These are phyloP conservation scores for Betula pendula DNA, from an alignment of 306 rosid species.

Conservation along the genomic window DNA sequence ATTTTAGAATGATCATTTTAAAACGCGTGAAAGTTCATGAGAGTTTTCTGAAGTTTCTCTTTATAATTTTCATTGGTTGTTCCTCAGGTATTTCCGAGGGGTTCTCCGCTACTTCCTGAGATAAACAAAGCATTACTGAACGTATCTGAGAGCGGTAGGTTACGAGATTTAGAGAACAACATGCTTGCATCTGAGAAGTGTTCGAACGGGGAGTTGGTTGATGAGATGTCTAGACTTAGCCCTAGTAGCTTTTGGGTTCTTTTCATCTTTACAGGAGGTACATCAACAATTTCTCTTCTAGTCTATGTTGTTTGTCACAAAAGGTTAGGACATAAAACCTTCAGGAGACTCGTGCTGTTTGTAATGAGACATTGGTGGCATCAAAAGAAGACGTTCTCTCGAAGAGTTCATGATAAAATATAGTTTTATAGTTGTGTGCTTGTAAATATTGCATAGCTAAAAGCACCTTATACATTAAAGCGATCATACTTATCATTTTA, in stretches of 20 bases:
- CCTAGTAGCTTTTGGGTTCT: conserved; percentile 40
- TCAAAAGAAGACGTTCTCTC: conserved; percentile 22
- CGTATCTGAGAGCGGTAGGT: conserved; percentile 36
- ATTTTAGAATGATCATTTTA: too few species aligned
- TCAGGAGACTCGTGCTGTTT: conserved; percentile 22
- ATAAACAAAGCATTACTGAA: conserved; percentile 37
- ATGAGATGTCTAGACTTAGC: conserved; percentile 36
- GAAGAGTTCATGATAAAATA: conserved; percentile 20
- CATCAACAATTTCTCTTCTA: conserved; percentile 44
- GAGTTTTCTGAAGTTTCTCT: too few species aligned
- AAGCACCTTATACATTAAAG: too few species aligned
- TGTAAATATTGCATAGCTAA: too few species aligned
- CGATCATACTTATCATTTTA: too few species aligned
- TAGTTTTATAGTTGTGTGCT: too few species aligned
- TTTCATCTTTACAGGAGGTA: conserved; percentile 38
- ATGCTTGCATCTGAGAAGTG: conserved; percentile 44
- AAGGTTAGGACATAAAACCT: not conserved
- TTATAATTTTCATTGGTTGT: conserved; percentile 10
- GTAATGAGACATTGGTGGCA: conserved; percentile 29
- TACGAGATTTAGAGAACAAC: conserved; percentile 28
- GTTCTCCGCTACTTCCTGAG: conserved; percentile 30
- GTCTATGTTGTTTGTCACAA: conserved; percentile 21
- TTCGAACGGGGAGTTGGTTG: conserved; percentile 11
- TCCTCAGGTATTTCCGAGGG: conserved; percentile 42
- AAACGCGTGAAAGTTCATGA: too few species aligned